Conservation (phyloP, 179 eudicot species). For the Actinidia chinensis region DNA sequence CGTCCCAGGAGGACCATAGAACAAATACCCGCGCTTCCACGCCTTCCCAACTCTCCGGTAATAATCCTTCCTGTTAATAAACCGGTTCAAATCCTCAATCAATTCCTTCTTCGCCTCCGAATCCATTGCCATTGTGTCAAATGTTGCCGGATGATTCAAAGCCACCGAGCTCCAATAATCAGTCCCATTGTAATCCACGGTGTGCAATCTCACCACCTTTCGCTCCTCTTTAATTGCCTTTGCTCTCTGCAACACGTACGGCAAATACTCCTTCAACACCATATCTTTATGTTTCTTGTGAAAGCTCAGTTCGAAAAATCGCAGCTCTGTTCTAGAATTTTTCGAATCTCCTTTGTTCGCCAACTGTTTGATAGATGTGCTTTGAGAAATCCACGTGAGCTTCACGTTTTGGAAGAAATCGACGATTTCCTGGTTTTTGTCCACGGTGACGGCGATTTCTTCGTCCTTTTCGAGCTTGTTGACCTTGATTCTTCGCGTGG, state of each 20-base stretch:
- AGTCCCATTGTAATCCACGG: slow-evolving; percentile 39
- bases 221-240: slow-evolving; percentile 30
- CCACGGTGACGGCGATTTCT: slow-evolving; percentile 33
- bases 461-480: slow-evolving; percentile 31
- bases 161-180: slow-evolving; percentile 49
- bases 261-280: slow-evolving; percentile 30
- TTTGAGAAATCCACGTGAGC: slow-evolving; percentile 35
- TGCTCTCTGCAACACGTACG: slow-evolving; percentile 21
- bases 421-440: slow-evolving; percentile 39
- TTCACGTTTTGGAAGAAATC: slow-evolving; percentile 29
- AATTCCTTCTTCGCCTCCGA: slow-evolving; percentile 26
- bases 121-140: slow-evolving; percentile 54
- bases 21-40: slow-evolving; percentile 62
- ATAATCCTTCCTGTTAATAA: slow-evolving; percentile 39
- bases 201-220: slow-evolving; percentile 39
- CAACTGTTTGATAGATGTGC: not conserved
- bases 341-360: not conserved
- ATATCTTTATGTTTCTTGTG: slow-evolving; percentile 36
- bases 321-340: slow-evolving; percentile 18
- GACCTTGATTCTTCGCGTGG: slow-evolving; percentile 32
- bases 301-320: slow-evolving; percentile 41
- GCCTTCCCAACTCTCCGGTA: slow-evolving; percentile 56
- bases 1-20: slow-evolving; percentile 59
- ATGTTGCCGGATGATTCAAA: slow-evolving; percentile 52
- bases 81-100: slow-evolving; percentile 43